Base-by-base conservation (phyloP, 2,329 filamentous ascomycete genomes). In the Fusarium zealandicum region DNA sequence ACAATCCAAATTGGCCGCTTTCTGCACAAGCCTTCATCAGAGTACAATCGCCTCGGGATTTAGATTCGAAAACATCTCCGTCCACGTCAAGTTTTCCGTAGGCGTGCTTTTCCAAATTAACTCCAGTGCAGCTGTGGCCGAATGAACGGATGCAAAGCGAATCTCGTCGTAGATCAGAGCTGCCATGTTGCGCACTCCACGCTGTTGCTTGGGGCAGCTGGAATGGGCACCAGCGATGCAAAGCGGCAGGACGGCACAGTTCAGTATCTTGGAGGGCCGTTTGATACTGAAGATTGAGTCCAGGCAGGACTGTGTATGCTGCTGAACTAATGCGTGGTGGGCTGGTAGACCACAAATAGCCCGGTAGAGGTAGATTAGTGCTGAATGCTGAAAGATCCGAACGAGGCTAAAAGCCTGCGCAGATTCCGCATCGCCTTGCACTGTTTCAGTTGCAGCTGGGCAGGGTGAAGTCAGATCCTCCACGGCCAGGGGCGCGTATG, bases 321-420 rank as follows among this genome's bases (percentile, higher is more conserved):
- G 70, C 17, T 79, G 76, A 0, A 78, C 76, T 0, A 77, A 64
- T 3, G 65, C 67, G 50, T 79, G 75, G 3, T 65, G 65, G 2
- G 72, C 68, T 3, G 74, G 69, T 4, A 78, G 63, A 1, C 73
- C 70, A 45, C 75, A 77, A 3, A 79, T 64, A 14, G 75, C 75
- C 30, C 76, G 67, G 45, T 78, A 79, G 1, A 78, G 64, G 49
- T 76, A 78, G 6, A 79, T 73, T 6, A 76, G 70, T 0, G 74
- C 76, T 0, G 74, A 66, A 25, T 76, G 73, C 13, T 75, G 73
- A 39, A 78, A 79, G 1, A 75, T 70, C 0, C 71, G 65, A 45
- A 75, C 76, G 1, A 76, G 68, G 0, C 69, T 67, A n/a, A 70
- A 71, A 0, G 73, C 68, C 32, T 73, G 69, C 4, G 70, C 71